phyloP scores from a whole-genome alignment of 208 protist genomes.

The Acanthamoeba triangularis region DNA sequence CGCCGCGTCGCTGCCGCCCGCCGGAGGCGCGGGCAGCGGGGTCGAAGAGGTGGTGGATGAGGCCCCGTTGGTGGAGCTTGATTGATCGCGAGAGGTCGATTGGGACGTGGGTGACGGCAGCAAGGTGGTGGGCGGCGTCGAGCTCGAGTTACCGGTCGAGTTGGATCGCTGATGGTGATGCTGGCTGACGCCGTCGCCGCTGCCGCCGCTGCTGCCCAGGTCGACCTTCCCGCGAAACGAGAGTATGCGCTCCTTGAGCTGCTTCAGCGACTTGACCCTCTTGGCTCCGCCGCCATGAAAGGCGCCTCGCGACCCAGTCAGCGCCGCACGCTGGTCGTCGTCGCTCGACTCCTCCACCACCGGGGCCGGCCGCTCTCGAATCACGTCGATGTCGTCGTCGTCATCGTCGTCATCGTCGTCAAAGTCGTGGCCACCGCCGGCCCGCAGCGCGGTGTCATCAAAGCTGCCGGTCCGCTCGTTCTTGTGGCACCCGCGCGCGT shows the following conservation, averaged over 20 bases:
- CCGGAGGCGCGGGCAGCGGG: neutral
- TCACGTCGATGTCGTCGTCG: neutral
- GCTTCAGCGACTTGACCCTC: neutral
- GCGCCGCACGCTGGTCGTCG: neutral
- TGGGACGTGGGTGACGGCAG: too few species aligned
- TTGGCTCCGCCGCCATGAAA: neutral
- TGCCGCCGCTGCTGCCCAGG: neutral
- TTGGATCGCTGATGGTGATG: neutral
- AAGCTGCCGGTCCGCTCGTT: neutral
- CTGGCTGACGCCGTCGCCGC: neutral
- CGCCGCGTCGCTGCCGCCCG: neutral
- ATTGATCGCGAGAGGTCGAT: neutral
- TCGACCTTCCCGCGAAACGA: conserved; percentile 29
- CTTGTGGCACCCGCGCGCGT: neutral
- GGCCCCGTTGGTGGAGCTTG: neutral
- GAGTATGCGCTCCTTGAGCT: neutral
- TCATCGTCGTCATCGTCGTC: neutral
- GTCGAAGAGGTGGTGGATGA: too few species aligned
- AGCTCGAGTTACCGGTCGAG: too few species aligned
- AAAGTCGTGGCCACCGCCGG: neutral
- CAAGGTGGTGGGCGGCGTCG: too few species aligned
- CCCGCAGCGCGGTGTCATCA: neutral
- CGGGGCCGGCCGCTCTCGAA: neutral
- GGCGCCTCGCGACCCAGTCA: too few species aligned
- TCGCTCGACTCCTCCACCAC: neutral